Percentiles rank a stretch among this genome's conserved stretches.
These are phyloP conservation scores for Ampelocalamus luodianensis DNA, from an alignment of 176 grass and related monocot genomes.

Conservation along the genomic window DNA sequence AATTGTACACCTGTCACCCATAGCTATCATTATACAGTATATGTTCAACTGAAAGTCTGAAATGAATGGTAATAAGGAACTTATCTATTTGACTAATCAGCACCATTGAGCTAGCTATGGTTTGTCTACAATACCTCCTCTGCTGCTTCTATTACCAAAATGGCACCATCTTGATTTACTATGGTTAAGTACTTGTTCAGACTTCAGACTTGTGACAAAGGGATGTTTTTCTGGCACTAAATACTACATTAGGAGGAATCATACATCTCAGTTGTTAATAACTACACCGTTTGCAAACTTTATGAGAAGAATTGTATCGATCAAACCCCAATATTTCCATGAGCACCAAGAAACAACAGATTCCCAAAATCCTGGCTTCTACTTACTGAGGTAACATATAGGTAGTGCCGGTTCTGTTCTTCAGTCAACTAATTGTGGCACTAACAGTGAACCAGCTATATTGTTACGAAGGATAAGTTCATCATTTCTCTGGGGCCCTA, in stretches of 20 bases:
- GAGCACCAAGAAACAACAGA: not conserved
- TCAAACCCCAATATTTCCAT: not conserved
- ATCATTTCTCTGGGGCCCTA: not conserved
- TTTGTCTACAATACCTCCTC: not conserved
- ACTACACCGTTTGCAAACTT: not conserved
- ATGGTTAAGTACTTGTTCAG: not conserved
- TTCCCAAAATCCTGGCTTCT: not conserved
- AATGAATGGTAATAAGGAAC: slow-evolving; percentile 22
- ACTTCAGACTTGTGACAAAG: not conserved
- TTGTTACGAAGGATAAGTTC: not conserved
- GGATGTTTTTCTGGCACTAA: slow-evolving; percentile 10
- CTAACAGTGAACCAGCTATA: not conserved
- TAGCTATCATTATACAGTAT: not conserved
- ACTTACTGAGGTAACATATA: not conserved
- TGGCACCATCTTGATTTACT: not conserved
- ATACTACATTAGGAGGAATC: not conserved
- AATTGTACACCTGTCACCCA: not conserved
- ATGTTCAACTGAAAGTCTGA: not conserved
- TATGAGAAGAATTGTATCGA: too few species aligned
- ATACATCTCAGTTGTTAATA: not conserved
- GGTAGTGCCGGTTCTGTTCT: not conserved
- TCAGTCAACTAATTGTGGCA: not conserved
- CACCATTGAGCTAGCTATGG: not conserved
- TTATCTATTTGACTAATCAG: not conserved
- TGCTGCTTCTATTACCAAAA: not conserved